These are phyloP conservation scores for Aspergillus fumigatiaffinis DNA, from an alignment of 2,329 filamentous ascomycete genomes.

Conservation along the genomic window DNA sequence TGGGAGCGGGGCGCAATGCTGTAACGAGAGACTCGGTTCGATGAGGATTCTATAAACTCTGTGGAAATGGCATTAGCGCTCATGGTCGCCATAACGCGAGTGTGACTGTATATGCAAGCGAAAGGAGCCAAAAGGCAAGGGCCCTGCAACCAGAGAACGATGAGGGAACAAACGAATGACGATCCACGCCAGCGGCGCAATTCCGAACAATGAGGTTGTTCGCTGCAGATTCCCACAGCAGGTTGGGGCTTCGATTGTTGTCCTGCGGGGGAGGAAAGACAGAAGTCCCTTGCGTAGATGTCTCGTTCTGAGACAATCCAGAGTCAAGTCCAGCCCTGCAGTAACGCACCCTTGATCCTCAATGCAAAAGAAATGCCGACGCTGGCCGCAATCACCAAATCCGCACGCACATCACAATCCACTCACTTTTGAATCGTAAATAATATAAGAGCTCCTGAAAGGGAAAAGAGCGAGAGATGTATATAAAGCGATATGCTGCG, in stretches of 20 bases:
- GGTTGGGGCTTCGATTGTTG: slow-evolving; percentile 4
- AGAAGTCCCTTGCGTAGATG: slow-evolving; percentile 8
- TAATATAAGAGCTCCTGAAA: not conserved
- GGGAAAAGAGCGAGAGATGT: not conserved
- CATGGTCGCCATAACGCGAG: not conserved
- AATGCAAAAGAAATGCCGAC: slow-evolving; percentile 2
- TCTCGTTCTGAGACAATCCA: slow-evolving; percentile 13
- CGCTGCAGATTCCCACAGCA: slow-evolving; percentile 21
- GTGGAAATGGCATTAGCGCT: not conserved
- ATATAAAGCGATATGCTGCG: slow-evolving; percentile 1
- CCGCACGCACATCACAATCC: slow-evolving; percentile 2
- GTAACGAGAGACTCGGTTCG: slow-evolving; percentile 7
- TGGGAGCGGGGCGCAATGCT: not conserved
- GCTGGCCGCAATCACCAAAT: slow-evolving; percentile 6
- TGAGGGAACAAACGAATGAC: slow-evolving; percentile 11
- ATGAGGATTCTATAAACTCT: slow-evolving; percentile 6
- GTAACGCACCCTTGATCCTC: slow-evolving; percentile 7
- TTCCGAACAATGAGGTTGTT: slow-evolving; percentile 32
- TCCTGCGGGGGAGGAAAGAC: slow-evolving; percentile 4
- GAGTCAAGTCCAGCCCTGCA: slow-evolving; percentile 4
- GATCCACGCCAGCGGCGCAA: slow-evolving; percentile 12
- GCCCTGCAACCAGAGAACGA: slow-evolving; percentile 14
- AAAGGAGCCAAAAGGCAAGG: slow-evolving; percentile 9
- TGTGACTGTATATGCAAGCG: slow-evolving; percentile 5
- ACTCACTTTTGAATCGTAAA: slow-evolving; percentile 4